phyloP scores from a whole-genome alignment of 768 basidiomycete species.

The Agaricus sinodeliciosus region DNA sequence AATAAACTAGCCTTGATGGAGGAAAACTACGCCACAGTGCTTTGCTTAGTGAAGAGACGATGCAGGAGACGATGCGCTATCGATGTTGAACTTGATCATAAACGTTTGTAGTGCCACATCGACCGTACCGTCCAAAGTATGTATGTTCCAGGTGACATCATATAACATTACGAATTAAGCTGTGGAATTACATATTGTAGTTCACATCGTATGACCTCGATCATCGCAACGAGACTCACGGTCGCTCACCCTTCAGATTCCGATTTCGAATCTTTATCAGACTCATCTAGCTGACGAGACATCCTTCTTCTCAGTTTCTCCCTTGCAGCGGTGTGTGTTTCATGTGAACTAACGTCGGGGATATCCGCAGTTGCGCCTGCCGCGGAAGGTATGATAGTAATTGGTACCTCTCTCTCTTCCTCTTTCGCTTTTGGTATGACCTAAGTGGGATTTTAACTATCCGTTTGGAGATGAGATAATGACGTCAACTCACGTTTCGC shows the following conservation, averaged over 20 bases:
- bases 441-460: background rate
- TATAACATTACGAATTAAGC: no score
- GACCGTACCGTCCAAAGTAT: no score
- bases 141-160: no score
- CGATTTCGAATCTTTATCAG: background rate
- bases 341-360: background rate
- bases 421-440: background rate
- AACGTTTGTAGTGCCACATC: no score
- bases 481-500: constrained; percentile 3
- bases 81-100: no score
- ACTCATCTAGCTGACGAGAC: background rate
- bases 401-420: background rate
- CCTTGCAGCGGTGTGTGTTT: background rate
- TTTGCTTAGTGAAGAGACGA: no score
- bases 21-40: no score
- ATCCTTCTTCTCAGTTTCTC: constrained; percentile 3
- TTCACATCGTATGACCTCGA: no score
- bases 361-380: background rate
- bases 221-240: no score
- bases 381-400: background rate
- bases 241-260: background rate
- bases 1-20: no score
- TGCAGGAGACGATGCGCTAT: no score
- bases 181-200: no score
- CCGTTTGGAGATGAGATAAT: background rate